Base-by-base conservation (phyloP, 225 moss, liverwort and hornwort genomes). In the Sphagnum contortum region DNA sequence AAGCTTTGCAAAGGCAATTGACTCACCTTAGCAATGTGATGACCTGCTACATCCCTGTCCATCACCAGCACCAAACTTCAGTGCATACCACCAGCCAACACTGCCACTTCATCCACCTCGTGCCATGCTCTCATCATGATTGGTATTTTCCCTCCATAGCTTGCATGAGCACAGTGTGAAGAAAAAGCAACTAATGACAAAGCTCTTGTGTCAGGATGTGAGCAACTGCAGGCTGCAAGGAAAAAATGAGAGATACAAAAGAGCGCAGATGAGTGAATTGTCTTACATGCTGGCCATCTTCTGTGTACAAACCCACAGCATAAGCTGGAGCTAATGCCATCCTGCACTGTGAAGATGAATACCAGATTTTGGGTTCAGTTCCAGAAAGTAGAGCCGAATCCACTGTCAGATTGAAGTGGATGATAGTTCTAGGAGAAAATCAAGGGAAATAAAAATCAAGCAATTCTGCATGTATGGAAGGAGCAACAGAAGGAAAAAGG, bases 21-120 rank as follows among this genome's bases (percentile, higher is more conserved):
- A 14, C 45, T 46, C 49, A 80, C 83, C 83, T 80, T 84, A 12
- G 74, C 83, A 70, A 84, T 84, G 54, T 84, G 83, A 57, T 84
- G 77, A 45, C 80, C 83, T 45, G 83, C 83, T 62, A 84, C 83
- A 70, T 84, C 83, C 65, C 63, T 80, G 74, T 80, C 83, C 83
- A 84, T 84, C 51, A 84, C 75, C 59, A 84, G 83, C 59, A 84
- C 70, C 68, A 84, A 69, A 70, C 68, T 80, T 56, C 83, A 74
- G 63, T 69, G 72, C 80, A 84, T 80, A 10, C 67, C 80, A 11
- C 77, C 66, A 70, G 77, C 70, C 56, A 84, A 70, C 64, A 80
- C 80, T 68, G 77, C 68, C 49, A 60, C 62, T 72, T 73, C 80
- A 44, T 77, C 64, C 29, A 84, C 70, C 83, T 84, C 64, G 0